Conservation (phyloP, 75 land plant genomes). For the Pseudotsuga menziesii region DNA sequence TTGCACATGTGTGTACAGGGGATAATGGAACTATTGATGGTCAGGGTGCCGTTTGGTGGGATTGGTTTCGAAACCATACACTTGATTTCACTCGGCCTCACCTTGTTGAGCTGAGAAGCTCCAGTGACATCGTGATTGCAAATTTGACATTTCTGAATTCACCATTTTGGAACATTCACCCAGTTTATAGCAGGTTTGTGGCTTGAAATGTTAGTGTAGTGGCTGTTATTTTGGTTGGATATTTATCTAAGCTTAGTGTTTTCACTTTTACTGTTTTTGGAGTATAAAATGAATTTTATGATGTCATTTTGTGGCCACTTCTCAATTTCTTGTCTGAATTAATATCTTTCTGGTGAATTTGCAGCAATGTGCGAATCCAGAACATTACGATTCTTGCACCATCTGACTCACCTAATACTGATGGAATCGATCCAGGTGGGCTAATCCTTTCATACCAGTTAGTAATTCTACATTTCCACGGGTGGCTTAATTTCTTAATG, state of each 20-base stretch:
- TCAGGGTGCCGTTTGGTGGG: constrained; percentile 71
- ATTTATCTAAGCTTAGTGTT: background rate
- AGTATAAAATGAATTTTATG: too few relatives aligned
- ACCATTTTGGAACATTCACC: constrained; percentile 73
- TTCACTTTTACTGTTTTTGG: background rate
- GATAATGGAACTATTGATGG: constrained; percentile 75
- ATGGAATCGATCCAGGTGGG: constrained; percentile 95
- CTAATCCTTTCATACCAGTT: too few relatives aligned
- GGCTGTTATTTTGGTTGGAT: background rate
- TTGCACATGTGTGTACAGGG: constrained; percentile 27
- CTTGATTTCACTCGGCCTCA: constrained; percentile 54
- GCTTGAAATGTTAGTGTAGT: background rate
- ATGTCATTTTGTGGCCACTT: too few relatives aligned
- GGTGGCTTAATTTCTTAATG: too few relatives aligned
- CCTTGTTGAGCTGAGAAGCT: constrained; percentile 55
- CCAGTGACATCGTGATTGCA: constrained; percentile 46
- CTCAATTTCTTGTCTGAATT: too few relatives aligned
- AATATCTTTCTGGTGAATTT: background rate
- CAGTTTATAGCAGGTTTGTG: constrained; percentile 64
- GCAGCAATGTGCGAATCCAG: constrained; percentile 66
- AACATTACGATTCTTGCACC: constrained; percentile 77
- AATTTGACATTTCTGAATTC: constrained; percentile 62
- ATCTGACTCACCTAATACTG: constrained; percentile 79
- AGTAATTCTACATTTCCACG: too few relatives aligned
- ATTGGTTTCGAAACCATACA: constrained; percentile 25